Percentiles rank a stretch among this genome's conserved stretches.
These are phyloP conservation scores for Cetradonia linearis DNA, from an alignment of 495 filamentous ascomycete species.

Conservation along the genomic window DNA sequence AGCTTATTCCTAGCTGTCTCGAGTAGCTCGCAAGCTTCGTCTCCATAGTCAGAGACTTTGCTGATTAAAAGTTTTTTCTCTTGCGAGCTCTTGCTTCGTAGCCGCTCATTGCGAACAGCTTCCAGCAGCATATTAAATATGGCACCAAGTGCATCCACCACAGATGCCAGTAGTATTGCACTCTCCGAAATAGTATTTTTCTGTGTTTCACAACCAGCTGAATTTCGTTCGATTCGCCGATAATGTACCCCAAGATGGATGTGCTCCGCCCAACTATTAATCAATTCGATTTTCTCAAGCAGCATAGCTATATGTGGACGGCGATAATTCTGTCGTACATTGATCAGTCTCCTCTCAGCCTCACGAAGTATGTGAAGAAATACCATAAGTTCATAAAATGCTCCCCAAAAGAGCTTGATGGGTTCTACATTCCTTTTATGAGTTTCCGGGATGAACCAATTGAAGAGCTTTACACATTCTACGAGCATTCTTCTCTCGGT, in stretches of 20 bases:
- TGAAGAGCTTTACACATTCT: neutral
- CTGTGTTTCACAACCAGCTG: neutral
- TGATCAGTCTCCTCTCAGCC: no score
- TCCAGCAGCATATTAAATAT: slow-evolving; percentile 12
- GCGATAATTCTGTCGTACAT: neutral
- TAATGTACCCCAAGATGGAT: neutral
- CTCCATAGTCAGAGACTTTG: neutral
- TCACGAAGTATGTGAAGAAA: neutral
- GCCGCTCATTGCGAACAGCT: neutral
- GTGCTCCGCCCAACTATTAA: neutral
- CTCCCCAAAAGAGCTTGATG: neutral
- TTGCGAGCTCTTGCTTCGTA: neutral
- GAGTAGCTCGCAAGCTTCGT: slow-evolving; percentile 9
- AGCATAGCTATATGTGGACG: neutral
- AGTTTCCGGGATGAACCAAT: neutral
- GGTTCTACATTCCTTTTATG: neutral
- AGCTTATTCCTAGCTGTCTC: slow-evolving; percentile 14
- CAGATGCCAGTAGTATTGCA: slow-evolving; percentile 8
- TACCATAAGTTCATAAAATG: slow-evolving; percentile 4
- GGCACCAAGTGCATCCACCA: slow-evolving; percentile 16
- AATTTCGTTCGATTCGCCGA: neutral
- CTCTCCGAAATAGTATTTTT: neutral
- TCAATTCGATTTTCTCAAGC: neutral
- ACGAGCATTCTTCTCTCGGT: neutral
- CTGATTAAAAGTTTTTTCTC: neutral